Evolutionary conservation across 2,329 filamentous ascomycete species (phyloP).

Genomic region (Aspergillus sp.): DNA sequence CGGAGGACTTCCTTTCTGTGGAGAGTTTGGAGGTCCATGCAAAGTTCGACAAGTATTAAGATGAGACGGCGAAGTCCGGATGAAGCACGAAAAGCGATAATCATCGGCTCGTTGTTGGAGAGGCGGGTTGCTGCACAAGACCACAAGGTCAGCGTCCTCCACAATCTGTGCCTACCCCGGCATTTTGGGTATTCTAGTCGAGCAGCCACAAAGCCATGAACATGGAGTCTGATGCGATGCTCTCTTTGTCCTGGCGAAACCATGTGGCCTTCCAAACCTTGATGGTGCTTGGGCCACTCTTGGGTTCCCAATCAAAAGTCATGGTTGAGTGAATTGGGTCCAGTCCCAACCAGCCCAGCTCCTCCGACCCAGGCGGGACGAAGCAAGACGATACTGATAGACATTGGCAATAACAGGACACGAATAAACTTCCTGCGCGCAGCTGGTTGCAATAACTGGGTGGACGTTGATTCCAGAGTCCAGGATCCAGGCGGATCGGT

Average conservation of each 20-base stretch:
- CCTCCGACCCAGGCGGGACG: not conserved
- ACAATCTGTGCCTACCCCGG: not conserved
- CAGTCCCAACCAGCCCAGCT: not conserved
- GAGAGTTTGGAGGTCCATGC: not conserved
- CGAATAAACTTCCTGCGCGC: not conserved
- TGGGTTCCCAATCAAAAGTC: not conserved
- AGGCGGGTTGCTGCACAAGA: not conserved
- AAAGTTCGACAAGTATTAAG: not conserved
- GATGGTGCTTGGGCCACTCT: not conserved
- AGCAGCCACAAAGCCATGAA: too few species aligned
- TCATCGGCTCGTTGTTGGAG: not conserved
- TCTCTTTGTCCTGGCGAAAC: conserved; percentile 3
- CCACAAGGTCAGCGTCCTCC: not conserved
- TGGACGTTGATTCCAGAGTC: not conserved
- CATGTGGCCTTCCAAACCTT: conserved; percentile 17
- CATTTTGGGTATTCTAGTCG: not conserved
- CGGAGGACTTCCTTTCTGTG: not conserved
- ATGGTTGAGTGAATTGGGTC: not conserved
- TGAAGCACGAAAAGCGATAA: not conserved
- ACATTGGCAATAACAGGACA: too few species aligned
- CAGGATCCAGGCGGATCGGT: conserved; percentile 1
- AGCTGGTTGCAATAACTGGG: not conserved
- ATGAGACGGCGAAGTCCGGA: conserved; percentile 7
- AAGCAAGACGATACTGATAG: not conserved
- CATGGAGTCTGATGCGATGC: not conserved